Evolutionary conservation across 2,329 filamentous ascomycete genomes (phyloP).

Genomic region (Trichoderma afroharzianum): DNA sequence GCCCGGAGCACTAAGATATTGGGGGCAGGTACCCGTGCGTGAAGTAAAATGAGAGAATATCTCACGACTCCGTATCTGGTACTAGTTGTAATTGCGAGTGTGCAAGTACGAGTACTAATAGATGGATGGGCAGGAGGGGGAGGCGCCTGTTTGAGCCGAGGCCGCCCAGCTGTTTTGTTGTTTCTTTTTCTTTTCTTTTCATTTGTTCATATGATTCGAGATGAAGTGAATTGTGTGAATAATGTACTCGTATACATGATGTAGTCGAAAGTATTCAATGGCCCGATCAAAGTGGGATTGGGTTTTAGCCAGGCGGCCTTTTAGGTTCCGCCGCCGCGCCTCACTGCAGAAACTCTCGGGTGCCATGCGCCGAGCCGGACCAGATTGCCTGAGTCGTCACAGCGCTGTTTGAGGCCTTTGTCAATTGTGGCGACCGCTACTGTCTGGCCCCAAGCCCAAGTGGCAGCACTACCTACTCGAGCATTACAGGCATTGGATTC

Average conservation of each 20-base stretch:
- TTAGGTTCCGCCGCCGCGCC: conserved; percentile 6
- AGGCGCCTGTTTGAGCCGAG: background rate
- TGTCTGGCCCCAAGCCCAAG: background rate
- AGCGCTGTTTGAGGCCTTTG: conserved; percentile 8
- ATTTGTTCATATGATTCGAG: background rate
- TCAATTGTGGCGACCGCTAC: conserved; percentile 1
- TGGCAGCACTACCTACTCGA: too few species aligned
- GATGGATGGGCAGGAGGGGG: background rate
- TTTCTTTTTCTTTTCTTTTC: background rate
- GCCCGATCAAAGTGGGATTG: background rate
- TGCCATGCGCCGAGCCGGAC: background rate
- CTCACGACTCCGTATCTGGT: conserved; percentile 2
- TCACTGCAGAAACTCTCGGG: background rate
- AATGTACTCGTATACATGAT: background rate
- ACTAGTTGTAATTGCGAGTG: background rate
- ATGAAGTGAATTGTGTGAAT: background rate
- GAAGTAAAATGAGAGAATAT: conserved; percentile 13
- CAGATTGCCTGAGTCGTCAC: conserved; percentile 4
- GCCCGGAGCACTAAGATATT: background rate
- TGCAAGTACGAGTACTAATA: background rate
- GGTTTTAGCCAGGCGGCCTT: background rate
- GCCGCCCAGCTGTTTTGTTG: background rate
- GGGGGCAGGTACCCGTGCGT: conserved; percentile 11
- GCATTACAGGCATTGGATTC: background rate
- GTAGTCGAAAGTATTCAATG: background rate